phyloP scores from a whole-genome alignment of 2,329 filamentous ascomycete species.

The Alternaria brassicicola region DNA sequence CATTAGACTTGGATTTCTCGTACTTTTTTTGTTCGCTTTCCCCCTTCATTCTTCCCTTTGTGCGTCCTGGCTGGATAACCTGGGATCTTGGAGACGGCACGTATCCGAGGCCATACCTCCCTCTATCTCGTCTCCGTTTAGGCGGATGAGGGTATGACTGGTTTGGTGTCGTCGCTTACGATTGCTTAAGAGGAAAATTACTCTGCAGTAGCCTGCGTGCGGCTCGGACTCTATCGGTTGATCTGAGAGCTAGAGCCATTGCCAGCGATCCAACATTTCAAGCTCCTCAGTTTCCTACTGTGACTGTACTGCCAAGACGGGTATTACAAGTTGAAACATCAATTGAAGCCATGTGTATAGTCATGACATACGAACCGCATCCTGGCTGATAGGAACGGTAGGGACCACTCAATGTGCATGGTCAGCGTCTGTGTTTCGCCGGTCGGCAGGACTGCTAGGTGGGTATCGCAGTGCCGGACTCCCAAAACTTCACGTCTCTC shows the following conservation, averaged over 20 bases:
- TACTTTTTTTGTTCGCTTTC: constrained; percentile 2
- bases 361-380: neutral
- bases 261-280: constrained; percentile 1
- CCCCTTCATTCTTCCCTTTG: neutral
- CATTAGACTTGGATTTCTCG: constrained; percentile 3
- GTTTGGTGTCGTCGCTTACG: neutral
- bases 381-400: neutral
- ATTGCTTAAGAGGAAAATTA: neutral
- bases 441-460: neutral
- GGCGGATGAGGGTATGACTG: neutral
- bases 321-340: neutral
- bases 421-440: neutral
- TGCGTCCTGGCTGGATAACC: neutral
- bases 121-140: neutral
- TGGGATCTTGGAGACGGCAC: constrained; percentile 6
- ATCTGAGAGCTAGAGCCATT: neutral
- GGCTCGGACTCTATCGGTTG: constrained; percentile 5
- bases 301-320: neutral
- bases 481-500: neutral
- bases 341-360: neutral
- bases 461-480: neutral
- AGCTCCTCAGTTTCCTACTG: neutral
- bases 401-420: neutral
- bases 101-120: constrained; percentile 24
- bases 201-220: constrained; percentile 1